phyloP scores from a whole-genome alignment of 202 grass and related monocot genomes.

The Brachypodium distachyon region DNA sequence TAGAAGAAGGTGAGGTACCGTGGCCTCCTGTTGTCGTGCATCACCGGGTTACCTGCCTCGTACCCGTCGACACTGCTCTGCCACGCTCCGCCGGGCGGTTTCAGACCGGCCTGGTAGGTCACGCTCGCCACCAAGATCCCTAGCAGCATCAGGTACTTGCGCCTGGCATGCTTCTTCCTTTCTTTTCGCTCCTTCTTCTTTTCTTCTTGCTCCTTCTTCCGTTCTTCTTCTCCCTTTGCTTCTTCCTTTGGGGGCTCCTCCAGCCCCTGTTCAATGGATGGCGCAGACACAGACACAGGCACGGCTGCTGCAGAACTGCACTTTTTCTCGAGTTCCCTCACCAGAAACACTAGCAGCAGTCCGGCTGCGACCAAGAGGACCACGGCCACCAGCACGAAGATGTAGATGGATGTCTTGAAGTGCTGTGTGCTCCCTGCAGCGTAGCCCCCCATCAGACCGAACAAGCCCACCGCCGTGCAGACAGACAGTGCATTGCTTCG shows the following conservation, averaged over 20 bases:
- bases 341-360: neutral
- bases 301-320: neutral
- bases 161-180: neutral
- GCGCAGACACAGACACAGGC: too few relatives aligned
- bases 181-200: too few relatives aligned
- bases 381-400: neutral
- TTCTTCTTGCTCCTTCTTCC: too few relatives aligned
- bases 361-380: neutral
- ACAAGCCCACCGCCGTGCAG: neutral
- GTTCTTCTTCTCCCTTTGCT: too few relatives aligned
- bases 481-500: neutral
- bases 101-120: neutral
- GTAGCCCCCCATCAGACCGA: neutral
- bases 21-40: neutral
- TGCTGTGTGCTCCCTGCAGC: conserved; percentile 1
- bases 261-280: neutral
- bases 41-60: neutral
- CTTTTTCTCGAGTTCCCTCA: neutral
- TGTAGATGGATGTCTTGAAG: neutral
- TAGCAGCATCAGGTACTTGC: neutral
- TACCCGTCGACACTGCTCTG: neutral
- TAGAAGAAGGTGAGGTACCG: neutral
- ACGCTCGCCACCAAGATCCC: neutral
- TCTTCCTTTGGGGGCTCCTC: too few relatives aligned
- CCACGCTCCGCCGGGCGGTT: neutral